Conservation (phyloP, 2,329 filamentous ascomycete species). For the Plectosphaerella cucumerina region DNA sequence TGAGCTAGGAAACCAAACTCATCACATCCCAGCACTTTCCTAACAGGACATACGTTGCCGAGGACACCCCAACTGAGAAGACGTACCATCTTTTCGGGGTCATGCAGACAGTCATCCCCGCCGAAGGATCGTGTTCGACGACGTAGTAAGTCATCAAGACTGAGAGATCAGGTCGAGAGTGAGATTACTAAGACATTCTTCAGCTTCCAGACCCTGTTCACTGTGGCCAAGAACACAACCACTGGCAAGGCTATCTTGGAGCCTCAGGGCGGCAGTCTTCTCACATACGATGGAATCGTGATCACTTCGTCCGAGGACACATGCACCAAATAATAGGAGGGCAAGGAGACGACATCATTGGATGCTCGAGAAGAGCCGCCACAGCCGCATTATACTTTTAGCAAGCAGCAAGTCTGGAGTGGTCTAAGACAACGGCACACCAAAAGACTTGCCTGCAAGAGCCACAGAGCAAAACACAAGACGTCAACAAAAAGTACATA, state of each 20-base stretch:
- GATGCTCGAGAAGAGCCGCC: too few relatives aligned
- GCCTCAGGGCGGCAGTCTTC: background rate
- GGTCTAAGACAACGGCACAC: too few relatives aligned
- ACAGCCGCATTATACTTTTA: too few relatives aligned
- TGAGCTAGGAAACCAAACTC: background rate
- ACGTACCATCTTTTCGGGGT: background rate
- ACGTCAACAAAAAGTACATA: too few relatives aligned
- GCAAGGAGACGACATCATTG: too few relatives aligned
- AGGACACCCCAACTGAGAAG: background rate
- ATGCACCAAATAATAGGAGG: background rate
- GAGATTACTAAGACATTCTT: background rate
- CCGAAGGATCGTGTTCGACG: background rate
- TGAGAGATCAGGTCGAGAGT: background rate
- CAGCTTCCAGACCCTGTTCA: background rate
- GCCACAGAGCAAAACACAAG: too few relatives aligned
- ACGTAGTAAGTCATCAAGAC: background rate
- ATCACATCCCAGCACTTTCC: background rate
- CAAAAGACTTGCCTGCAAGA: too few relatives aligned
- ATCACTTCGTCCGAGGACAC: background rate
- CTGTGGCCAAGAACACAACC: background rate
- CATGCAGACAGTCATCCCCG: background rate
- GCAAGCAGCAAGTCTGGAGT: too few relatives aligned
- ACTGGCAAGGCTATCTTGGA: background rate
- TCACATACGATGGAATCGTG: background rate
- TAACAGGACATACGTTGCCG: background rate